Evolutionary conservation across 192 early-diverging fungal genomes (phyloP).

Genomic region (Coemansia sp.): DNA sequence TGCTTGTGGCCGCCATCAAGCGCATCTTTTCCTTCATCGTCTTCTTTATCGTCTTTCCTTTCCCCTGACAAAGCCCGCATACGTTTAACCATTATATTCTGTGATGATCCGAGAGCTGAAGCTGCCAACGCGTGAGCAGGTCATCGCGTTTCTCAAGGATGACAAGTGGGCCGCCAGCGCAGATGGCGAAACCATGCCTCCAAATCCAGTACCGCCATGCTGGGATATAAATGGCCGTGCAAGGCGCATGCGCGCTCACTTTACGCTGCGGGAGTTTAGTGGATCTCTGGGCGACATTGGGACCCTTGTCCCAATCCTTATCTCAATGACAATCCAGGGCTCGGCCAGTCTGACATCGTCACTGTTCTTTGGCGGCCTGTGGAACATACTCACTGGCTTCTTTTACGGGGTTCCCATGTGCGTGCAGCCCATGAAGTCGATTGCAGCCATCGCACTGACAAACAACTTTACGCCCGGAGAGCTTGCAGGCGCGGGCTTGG

Average conservation of each 20-base stretch:
- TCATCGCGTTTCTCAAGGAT: constrained; percentile 33
- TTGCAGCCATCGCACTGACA: constrained; percentile 78
- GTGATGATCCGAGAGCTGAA: background rate
- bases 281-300: constrained; percentile 78
- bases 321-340: constrained; percentile 71
- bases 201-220: constrained; percentile 45
- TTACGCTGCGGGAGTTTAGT: constrained; percentile 59
- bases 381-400: constrained; percentile 81
- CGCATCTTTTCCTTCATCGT: background rate
- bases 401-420: constrained; percentile 83
- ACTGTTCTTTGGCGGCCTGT: constrained; percentile 85
- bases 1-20: background rate
- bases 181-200: constrained; percentile 1
- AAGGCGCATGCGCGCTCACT: constrained; percentile 47
- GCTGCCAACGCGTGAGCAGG: constrained; percentile 43
- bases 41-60: background rate
- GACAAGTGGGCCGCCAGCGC: constrained; percentile 32
- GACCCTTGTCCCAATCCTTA: constrained; percentile 84
- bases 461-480: constrained; percentile 69
- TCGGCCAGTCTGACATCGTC: constrained; percentile 78
- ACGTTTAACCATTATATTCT: no score
- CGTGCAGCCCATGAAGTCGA: constrained; percentile 93
- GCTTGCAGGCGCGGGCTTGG: constrained; percentile 72
- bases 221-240: constrained; percentile 45
- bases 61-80: background rate